phyloP scores from a whole-genome alignment of 1,139 yeast species.

The Lodderomyces elongisporus region DNA sequence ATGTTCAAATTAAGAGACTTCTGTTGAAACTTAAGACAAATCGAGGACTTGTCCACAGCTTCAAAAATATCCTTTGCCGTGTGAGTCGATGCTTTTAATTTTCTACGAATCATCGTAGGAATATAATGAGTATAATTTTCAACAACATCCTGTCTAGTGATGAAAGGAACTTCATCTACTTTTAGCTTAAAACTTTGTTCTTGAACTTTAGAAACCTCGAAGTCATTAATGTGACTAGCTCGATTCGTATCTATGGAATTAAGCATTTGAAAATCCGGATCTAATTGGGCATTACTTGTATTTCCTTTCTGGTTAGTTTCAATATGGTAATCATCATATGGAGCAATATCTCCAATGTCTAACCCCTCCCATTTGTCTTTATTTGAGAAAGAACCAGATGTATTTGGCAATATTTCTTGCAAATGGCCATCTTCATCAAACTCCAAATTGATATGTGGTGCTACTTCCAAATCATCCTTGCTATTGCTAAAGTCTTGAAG shows the following conservation, averaged over 20 bases:
- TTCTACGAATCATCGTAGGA: neutral
- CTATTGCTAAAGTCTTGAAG: constrained; percentile 5
- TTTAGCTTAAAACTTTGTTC: neutral
- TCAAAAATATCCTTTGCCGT: neutral
- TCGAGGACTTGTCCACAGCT: neutral
- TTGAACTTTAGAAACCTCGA: neutral
- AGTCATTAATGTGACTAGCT: neutral
- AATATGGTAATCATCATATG: neutral
- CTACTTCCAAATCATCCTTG: too few species aligned
- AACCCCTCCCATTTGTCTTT: constrained; percentile 1
- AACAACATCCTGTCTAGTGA: neutral
- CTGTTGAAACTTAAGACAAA: neutral
- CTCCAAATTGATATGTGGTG: constrained; percentile 11
- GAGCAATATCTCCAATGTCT: constrained; percentile 1
- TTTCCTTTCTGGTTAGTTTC: neutral
- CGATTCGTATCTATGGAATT: too few species aligned
- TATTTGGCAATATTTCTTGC: constrained; percentile 1
- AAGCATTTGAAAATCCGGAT: too few species aligned
- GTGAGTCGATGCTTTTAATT: neutral
- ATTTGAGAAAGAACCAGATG: too few species aligned
- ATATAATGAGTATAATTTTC: neutral
- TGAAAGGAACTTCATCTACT: neutral
- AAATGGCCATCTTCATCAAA: constrained; percentile 15
- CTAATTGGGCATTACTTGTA: neutral
- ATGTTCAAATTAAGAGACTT: neutral